phyloP scores from a whole-genome alignment of 352 stramenopile species.

The Globisporangium spiculum region DNA sequence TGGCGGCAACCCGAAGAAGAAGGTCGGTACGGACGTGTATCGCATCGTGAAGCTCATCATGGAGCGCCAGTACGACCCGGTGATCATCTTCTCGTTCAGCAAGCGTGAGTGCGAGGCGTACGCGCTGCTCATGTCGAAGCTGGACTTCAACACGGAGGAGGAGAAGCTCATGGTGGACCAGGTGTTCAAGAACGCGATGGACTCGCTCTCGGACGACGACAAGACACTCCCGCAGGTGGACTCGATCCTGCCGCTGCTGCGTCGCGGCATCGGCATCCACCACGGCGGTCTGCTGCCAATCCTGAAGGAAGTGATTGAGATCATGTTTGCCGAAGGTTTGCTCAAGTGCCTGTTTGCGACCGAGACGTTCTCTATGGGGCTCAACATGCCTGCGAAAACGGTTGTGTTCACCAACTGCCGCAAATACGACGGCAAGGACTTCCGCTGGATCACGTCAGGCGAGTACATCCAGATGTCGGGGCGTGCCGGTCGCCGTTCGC shows the following conservation, averaged over 20 bases:
- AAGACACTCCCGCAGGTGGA: constrained; percentile 97
- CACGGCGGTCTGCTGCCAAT: constrained; percentile 99
- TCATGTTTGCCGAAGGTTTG: constrained; percentile 92
- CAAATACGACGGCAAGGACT: constrained; percentile 96
- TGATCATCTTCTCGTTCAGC: constrained; percentile 99
- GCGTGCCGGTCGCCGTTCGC: constrained; percentile 95
- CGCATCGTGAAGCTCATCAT: constrained; percentile 99
- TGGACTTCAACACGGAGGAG: constrained; percentile 97
- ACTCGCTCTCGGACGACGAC: constrained; percentile 96
- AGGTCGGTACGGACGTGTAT: constrained; percentile 94
- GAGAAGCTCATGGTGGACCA: constrained; percentile 97
- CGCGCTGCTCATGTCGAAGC: constrained; percentile 90
- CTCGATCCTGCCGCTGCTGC: constrained; percentile 95
- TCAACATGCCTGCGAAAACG: constrained; percentile 99
- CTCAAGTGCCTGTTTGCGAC: constrained; percentile 99
- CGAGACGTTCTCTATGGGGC: constrained; percentile 96
- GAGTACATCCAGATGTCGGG: constrained; percentile 97
- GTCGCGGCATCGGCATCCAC: constrained; percentile 99
- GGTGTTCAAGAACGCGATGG: constrained; percentile 98
- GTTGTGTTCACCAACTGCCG: constrained; percentile 98
- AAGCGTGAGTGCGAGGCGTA: constrained; percentile 98
- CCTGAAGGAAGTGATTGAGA: constrained; percentile 97
- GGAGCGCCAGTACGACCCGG: constrained; percentile 95
- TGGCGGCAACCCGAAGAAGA: constrained; percentile 81
- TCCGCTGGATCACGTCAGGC: constrained; percentile 95